Evolutionary conservation across 2,329 filamentous ascomycete genomes (phyloP).

Genomic region (Fragosphaeria purpurea): DNA sequence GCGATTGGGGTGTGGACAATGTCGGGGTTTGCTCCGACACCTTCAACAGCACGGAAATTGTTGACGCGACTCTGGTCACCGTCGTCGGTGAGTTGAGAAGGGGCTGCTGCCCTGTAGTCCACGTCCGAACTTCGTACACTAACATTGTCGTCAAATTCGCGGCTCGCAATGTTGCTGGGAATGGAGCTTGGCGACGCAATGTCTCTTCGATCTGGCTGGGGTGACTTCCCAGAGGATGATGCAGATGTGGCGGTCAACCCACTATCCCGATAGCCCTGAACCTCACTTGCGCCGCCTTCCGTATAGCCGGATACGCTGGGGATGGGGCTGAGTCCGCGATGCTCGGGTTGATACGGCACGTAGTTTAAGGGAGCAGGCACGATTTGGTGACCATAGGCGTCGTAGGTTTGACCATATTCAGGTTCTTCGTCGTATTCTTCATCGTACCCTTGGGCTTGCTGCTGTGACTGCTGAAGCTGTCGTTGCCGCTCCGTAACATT

Average conservation of each 20-base stretch:
- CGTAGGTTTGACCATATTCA: conserved; percentile 26
- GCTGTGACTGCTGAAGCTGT: conserved; percentile 22
- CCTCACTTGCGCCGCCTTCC: conserved; percentile 51
- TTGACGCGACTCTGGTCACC: conserved; percentile 43
- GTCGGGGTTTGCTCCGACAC: conserved; percentile 62
- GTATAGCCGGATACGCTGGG: conserved; percentile 86
- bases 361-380: conserved; percentile 56
- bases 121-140: conserved; percentile 42
- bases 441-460: conserved; percentile 26
- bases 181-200: conserved; percentile 47
- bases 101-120: conserved; percentile 37
- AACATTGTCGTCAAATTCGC: conserved; percentile 49
- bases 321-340: conserved; percentile 73
- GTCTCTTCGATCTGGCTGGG: conserved; percentile 29
- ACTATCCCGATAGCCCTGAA: conserved; percentile 46
- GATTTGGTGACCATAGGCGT: conserved; percentile 49
- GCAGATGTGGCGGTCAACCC: conserved; percentile 37
- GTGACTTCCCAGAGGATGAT: conserved; percentile 52
- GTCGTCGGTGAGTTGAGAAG: conserved; percentile 31
- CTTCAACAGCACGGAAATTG: conserved; percentile 59
- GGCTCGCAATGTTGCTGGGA: conserved; percentile 35
- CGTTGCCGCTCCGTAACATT: conserved; percentile 18
- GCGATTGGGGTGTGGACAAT: conserved; percentile 62
- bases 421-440: conserved; percentile 21
- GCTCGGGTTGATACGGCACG: conserved; percentile 57